A percentile compares a stretch with the other conserved stretches of the same genome.
Evolutionary conservation across 2,329 filamentous ascomycete species (phyloP).

Genomic region (Mycosphaerella sp.): DNA sequence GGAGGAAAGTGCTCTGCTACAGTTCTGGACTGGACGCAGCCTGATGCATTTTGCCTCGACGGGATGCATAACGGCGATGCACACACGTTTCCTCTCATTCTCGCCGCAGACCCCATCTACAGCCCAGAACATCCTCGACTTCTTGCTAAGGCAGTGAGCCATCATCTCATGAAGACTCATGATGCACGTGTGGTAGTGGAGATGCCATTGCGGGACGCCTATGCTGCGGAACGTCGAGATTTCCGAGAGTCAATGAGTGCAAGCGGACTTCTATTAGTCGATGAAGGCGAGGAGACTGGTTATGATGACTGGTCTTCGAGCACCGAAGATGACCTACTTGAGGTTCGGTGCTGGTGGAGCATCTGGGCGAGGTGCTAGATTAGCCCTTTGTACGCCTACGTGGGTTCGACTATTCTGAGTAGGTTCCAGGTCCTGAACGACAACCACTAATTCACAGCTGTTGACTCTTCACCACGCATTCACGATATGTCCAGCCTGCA

Average conservation of each 20-base stretch:
- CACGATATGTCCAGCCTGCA: background rate
- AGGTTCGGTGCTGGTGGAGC: conserved; percentile 65
- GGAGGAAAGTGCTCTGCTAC: conserved; percentile 57
- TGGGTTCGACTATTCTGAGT: background rate
- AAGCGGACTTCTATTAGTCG: conserved; percentile 48
- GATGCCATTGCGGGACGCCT: conserved; percentile 69
- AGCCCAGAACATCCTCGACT: conserved; percentile 73
- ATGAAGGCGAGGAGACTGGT: conserved; percentile 58
- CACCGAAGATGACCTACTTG: conserved; percentile 38
- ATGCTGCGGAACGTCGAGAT: conserved; percentile 57
- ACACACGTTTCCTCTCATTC: conserved; percentile 53
- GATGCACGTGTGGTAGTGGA: conserved; percentile 68
- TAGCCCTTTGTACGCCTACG: background rate
- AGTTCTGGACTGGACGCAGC: conserved; percentile 66
- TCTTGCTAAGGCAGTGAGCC: conserved; percentile 62
- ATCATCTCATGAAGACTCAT: conserved; percentile 55
- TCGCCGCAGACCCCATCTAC: conserved; percentile 84
- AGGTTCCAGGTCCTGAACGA: background rate
- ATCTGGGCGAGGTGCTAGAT: conserved; percentile 46
- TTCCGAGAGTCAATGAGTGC: conserved; percentile 58
- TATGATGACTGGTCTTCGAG: conserved; percentile 67
- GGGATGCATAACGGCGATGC: conserved; percentile 7
- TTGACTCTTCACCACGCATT: background rate
- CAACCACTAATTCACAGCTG: background rate
- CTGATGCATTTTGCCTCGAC: conserved; percentile 36